phyloP scores from a whole-genome alignment of 768 basidiomycete genomes.

The Podaxis sp. region DNA sequence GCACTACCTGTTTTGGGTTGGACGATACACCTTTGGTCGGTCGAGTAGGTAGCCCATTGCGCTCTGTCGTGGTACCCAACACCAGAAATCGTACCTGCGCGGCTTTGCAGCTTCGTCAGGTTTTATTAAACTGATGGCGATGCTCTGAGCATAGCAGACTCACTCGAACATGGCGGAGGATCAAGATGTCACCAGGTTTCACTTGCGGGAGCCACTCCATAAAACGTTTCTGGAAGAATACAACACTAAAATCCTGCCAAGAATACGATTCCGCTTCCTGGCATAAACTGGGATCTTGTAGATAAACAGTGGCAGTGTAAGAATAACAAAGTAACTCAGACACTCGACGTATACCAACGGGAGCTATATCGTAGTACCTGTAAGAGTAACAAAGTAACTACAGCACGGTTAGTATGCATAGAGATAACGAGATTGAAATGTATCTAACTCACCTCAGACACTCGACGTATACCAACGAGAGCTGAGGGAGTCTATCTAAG shows the following conservation, averaged over 20 bases:
- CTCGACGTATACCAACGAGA: no score
- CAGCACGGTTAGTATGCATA: no score
- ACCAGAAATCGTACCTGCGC: not conserved
- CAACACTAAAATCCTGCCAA: not conserved
- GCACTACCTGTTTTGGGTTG: not conserved
- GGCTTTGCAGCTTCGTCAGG: not conserved
- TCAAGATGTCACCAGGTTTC: not conserved
- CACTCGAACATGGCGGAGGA: not conserved
- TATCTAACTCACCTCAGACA: no score
- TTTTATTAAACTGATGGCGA: not conserved
- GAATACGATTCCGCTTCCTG: not conserved
- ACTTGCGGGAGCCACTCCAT: slow-evolving; percentile 10
- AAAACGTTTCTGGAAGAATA: not conserved
- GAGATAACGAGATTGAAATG: no score
- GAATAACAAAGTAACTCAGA: no score
- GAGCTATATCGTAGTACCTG: no score
- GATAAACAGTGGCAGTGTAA: not conserved
- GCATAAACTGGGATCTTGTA: slow-evolving; percentile 5
- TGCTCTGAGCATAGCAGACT: not conserved
- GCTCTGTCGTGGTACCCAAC: slow-evolving; percentile 1
- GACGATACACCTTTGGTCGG: not conserved
- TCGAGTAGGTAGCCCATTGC: slow-evolving; percentile 8
- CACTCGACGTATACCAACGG: no score
- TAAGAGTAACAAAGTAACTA: no score
- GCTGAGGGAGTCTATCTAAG: no score